phyloP scores from a whole-genome alignment of 192 early-diverging fungal genomes.

The Backusella macrospora region DNA sequence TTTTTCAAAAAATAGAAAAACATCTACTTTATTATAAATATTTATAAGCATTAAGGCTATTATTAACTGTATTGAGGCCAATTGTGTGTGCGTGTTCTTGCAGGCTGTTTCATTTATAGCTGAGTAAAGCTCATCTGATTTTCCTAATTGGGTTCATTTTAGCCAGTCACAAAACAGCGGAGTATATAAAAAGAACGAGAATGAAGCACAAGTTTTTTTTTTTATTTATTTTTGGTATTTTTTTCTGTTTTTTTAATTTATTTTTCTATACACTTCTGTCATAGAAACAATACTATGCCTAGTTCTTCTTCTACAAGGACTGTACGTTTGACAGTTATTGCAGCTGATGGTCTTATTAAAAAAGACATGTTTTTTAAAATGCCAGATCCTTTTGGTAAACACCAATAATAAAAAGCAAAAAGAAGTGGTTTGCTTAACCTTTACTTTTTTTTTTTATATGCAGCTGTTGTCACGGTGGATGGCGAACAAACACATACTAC shows the following conservation, averaged over 20 bases:
- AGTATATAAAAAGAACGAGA: neutral
- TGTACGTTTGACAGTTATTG: constrained; percentile 65
- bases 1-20: too few relatives aligned
- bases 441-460: constrained; percentile 76
- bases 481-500: constrained; percentile 98
- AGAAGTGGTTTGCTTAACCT: constrained; percentile 62
- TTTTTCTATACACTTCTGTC: neutral
- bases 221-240: neutral
- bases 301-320: constrained; percentile 12
- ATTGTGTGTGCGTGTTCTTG: neutral
- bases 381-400: constrained; percentile 89
- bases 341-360: constrained; percentile 90
- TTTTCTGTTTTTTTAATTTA: neutral
- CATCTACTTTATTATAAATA: too few relatives aligned
- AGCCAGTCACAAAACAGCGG: neutral
- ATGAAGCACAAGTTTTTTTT: neutral
- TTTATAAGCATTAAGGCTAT: too few relatives aligned
- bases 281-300: neutral
- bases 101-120: neutral
- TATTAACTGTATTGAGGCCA: too few relatives aligned
- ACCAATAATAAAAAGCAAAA: neutral
- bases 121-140: constrained; percentile 1
- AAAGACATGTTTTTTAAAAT: constrained; percentile 86
- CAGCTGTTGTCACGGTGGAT: constrained; percentile 93
- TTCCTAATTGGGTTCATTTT: neutral